Evolutionary conservation across 495 filamentous ascomycete genomes (phyloP).

Genomic region (Penicillium mononematosum): DNA sequence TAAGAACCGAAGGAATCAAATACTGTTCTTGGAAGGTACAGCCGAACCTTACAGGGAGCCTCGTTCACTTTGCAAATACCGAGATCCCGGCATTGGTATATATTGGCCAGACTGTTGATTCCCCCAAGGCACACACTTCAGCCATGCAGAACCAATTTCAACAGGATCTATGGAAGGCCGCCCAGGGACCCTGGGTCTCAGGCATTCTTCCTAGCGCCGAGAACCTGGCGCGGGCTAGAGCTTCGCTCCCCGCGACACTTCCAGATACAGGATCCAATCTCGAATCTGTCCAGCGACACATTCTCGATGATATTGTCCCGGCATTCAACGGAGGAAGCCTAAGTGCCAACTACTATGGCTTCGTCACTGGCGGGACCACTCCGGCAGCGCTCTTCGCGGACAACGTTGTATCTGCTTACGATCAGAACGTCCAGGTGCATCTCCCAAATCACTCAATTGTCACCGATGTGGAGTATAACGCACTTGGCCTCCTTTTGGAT

Average conservation of each 20-base stretch:
- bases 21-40: slow-evolving; percentile 20
- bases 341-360: slow-evolving; percentile 76
- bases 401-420: slow-evolving; percentile 70
- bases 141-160: slow-evolving; percentile 28
- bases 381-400: slow-evolving; percentile 85
- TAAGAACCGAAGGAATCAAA: slow-evolving; percentile 1
- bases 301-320: slow-evolving; percentile 62
- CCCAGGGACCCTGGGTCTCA: slow-evolving; percentile 34
- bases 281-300: slow-evolving; percentile 44
- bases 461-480: slow-evolving; percentile 70
- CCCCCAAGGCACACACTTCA: slow-evolving; percentile 1
- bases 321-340: slow-evolving; percentile 62
- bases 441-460: slow-evolving; percentile 69
- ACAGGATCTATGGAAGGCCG: slow-evolving; percentile 37
- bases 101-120: neutral
- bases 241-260: slow-evolving; percentile 40
- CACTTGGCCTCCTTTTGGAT: slow-evolving; percentile 66
- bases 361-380: slow-evolving; percentile 79
- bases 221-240: slow-evolving; percentile 34
- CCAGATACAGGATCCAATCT: slow-evolving; percentile 46
- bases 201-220: slow-evolving; percentile 37
- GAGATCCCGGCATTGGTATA: slow-evolving; percentile 19
- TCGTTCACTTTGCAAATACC: slow-evolving; percentile 16
- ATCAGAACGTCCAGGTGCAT: slow-evolving; percentile 87
- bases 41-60: slow-evolving; percentile 12